phyloP scores from a whole-genome alignment of 306 rosid species.

The Calophaca sinica region DNA sequence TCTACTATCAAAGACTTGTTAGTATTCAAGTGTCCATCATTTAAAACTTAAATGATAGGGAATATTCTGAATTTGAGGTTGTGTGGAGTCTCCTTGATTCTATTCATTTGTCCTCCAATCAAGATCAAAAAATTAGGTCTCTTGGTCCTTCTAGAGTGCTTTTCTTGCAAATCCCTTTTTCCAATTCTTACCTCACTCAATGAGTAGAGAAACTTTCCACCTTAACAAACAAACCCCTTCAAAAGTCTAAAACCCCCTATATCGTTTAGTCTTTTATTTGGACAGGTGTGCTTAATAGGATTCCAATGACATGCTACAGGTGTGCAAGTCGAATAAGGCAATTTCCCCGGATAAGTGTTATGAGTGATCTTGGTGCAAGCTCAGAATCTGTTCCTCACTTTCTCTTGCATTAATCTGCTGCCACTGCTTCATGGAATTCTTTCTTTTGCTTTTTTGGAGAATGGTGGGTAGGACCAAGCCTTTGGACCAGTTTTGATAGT shows the following conservation, averaged over 20 bases:
- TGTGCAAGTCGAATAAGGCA: not conserved
- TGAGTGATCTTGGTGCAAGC: not conserved
- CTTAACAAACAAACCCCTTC: not conserved
- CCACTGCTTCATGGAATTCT: not conserved
- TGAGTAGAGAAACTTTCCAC: too few species aligned
- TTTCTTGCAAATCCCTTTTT: not conserved
- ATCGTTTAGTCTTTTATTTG: too few species aligned
- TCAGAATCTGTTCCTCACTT: not conserved
- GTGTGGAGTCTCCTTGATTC: not conserved
- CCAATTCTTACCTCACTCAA: not conserved
- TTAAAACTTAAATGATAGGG: not conserved
- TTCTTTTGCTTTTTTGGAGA: not conserved
- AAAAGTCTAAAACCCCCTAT: not conserved
- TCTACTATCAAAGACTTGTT: not conserved
- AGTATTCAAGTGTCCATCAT: not conserved
- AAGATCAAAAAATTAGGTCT: too few species aligned
- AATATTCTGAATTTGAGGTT: not conserved
- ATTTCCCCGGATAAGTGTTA: not conserved
- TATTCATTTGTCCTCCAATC: not conserved
- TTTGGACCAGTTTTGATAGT: conserved; percentile 8
- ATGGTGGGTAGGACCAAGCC: not conserved
- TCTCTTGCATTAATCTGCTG: not conserved
- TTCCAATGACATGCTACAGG: not conserved
- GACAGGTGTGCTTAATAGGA: not conserved
- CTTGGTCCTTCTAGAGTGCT: not conserved